Evolutionary conservation across 305 asterid genomes (phyloP).

Genomic region (Fraxinus nigra): DNA sequence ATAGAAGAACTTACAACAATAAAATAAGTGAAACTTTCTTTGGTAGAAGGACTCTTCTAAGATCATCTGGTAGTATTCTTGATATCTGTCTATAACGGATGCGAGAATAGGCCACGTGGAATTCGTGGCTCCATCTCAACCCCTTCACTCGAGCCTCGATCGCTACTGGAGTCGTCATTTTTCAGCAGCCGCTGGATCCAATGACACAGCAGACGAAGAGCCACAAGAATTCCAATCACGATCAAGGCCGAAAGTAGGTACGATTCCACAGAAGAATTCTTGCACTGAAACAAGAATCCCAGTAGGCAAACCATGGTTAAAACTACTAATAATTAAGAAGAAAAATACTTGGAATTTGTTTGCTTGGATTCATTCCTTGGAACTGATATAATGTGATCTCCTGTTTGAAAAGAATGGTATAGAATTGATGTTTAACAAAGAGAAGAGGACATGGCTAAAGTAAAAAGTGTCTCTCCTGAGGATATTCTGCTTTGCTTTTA

Average conservation of each 20-base stretch:
- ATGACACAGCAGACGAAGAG: constrained; percentile 5
- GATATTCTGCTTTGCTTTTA: not conserved
- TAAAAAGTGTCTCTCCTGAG: not conserved
- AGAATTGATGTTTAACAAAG: not conserved
- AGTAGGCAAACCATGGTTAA: constrained; percentile 21
- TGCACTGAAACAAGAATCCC: constrained; percentile 20
- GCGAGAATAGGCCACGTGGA: not conserved
- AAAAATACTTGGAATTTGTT: not conserved
- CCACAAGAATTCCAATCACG: constrained; percentile 12
- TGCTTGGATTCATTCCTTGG: not conserved
- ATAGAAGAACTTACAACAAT: not conserved
- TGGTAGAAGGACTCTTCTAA: not conserved
- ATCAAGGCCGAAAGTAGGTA: constrained; percentile 21
- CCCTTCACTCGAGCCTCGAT: not conserved
- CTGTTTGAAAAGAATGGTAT: not conserved
- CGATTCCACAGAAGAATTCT: constrained; percentile 12
- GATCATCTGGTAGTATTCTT: not conserved
- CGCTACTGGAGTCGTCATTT: not conserved
- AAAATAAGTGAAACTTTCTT: not conserved
- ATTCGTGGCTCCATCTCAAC: not conserved
- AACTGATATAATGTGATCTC: not conserved
- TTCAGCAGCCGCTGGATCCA: not conserved
- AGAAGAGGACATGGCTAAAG: not conserved
- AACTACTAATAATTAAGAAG: not conserved
- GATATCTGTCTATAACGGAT: not conserved